phyloP scores from a whole-genome alignment of 2,329 filamentous ascomycete genomes.

The Aspergillus persii region DNA sequence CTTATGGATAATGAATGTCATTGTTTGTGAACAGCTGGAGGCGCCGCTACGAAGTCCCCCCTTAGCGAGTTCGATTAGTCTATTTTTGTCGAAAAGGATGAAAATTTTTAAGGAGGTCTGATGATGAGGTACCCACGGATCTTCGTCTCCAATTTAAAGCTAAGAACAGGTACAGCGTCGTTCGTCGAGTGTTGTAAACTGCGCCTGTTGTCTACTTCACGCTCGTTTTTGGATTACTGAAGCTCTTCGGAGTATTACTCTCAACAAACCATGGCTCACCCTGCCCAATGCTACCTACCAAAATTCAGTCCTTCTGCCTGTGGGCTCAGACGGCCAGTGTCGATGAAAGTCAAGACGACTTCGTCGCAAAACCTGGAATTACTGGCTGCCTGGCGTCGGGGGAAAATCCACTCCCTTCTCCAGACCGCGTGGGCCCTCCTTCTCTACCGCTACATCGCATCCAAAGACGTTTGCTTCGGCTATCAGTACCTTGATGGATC shows the following conservation, averaged over 20 bases:
- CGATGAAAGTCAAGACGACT: constrained; percentile 32
- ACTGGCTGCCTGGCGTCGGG: constrained; percentile 30
- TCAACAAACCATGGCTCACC: constrained; percentile 26
- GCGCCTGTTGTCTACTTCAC: not conserved
- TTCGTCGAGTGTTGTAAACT: not conserved
- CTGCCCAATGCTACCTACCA: constrained; percentile 35
- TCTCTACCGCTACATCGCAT: constrained; percentile 46
- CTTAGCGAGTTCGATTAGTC: constrained; percentile 8
- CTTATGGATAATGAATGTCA: not conserved
- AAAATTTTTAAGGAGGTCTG: constrained; percentile 3
- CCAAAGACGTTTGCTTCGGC: constrained; percentile 50
- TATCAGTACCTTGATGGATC: constrained; percentile 33
- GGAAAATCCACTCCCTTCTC: constrained; percentile 28
- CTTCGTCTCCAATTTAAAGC: constrained; percentile 12
- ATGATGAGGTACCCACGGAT: constrained; percentile 1
- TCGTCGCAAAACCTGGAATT: constrained; percentile 29
- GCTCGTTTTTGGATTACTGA: not conserved
- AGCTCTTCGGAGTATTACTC: constrained; percentile 4
- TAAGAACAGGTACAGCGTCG: constrained; percentile 3
- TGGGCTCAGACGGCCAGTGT: constrained; percentile 35
- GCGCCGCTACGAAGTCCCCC: constrained; percentile 6
- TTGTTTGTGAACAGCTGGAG: constrained; percentile 5
- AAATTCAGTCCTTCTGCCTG: constrained; percentile 29
- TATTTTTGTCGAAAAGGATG: constrained; percentile 11
- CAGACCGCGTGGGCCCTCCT: constrained; percentile 48